A percentile compares a stretch with the other conserved stretches of the same genome.
These are phyloP conservation scores for Rhynchosporium secalis DNA, from an alignment of 2,329 filamentous ascomycete species.

Conservation along the genomic window DNA sequence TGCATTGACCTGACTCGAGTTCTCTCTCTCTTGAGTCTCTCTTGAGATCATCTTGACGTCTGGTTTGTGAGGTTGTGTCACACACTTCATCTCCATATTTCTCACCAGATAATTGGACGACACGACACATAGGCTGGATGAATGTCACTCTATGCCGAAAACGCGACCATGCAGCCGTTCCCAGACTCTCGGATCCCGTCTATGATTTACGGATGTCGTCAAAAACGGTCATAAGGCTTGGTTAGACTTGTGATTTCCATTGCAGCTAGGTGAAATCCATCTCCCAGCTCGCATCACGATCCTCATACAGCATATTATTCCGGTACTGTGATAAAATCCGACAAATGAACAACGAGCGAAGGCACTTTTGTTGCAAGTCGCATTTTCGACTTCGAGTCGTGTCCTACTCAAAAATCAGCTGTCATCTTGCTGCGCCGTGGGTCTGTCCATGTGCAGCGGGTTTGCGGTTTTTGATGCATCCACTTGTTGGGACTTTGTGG, in stretches of 20 bases:
- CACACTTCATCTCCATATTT: background rate
- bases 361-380: background rate
- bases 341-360: constrained; percentile 1
- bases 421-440: background rate
- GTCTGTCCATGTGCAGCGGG: background rate
- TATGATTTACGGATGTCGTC: background rate
- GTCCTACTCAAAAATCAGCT: background rate
- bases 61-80: background rate
- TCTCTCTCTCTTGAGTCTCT: background rate
- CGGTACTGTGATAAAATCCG: background rate
- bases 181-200: background rate
- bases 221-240: background rate
- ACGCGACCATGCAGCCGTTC: background rate
- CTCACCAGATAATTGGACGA: background rate
- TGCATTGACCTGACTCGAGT: constrained; percentile 7
- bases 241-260: background rate
- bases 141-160: background rate
- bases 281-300: background rate
- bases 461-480: background rate
- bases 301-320: constrained; percentile 1
- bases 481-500: background rate
- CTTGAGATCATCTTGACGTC: background rate
- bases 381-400: background rate
- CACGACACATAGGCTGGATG: too few relatives aligned
- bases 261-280: background rate